Base-by-base conservation (phyloP, 2,329 filamentous ascomycete genomes). In the Penicillium sp. region DNA sequence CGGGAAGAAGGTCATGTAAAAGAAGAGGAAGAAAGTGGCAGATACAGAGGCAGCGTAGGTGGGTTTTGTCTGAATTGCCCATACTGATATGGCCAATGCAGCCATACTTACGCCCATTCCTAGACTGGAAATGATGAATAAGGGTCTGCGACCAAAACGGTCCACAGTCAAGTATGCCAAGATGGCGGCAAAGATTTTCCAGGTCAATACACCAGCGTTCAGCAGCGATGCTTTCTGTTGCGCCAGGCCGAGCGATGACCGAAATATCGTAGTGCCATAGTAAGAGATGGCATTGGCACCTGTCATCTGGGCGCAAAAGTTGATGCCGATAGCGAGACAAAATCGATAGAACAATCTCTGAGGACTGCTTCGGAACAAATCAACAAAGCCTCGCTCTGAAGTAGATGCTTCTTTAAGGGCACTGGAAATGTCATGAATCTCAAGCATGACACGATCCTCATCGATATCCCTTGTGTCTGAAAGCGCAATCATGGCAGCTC, bases 41-140 rank as follows among this genome's bases (percentile, higher is more conserved):
- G 40, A n/a, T 4, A 55, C 9, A 20, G 27, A 22, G 3, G 53
- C 41, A 14, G 15, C 53, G 22, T 46, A 23, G 12, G 7, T 47
- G 33, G 35, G 20, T 25, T 22, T 4, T 33, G 20, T 31, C 20
- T 29, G n/a, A n/a, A 40, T 26, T 25, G 31, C 15, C 18, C 43
- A 18, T 25, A 22, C 26, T 5, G 5, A 5, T 8, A 27, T 8
- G 26, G 76, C 73, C n/a, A 80, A 63, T 37, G 88, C 79, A 6
- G 79, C 60, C 82, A 85, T 85, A 67, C 81, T 84, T 20, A 71
- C 62, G 2, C 77, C 74, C 82, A 85, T 85, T 37, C 81, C 81
- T 0, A 63, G 60, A n/a, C 80, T 81, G 43, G 75, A 78, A 64
- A 81, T 71, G 51, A 83, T 81, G 74, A 83, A 82, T 25, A 82